A percentile compares a stretch with the other conserved stretches of the same genome.
phyloP scores from a whole-genome alignment of 441 rosid species.

The Pelargonium australe region DNA sequence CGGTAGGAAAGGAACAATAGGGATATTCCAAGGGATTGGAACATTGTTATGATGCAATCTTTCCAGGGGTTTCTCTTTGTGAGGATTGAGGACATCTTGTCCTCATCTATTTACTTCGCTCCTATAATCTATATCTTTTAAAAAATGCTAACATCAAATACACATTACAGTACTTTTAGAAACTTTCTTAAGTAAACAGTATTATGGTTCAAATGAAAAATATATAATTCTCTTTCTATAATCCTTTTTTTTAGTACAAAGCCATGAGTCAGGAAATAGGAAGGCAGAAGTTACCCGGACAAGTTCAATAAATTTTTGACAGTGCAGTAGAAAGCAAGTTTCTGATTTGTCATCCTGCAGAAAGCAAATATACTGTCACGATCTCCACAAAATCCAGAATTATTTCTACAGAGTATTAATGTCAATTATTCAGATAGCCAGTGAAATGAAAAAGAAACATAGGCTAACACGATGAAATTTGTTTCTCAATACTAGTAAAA shows the following conservation, averaged over 20 bases:
- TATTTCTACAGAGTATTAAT: not conserved
- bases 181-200: no score
- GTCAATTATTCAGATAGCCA: not conserved
- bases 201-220: no score
- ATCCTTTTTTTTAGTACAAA: not conserved
- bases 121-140: no score
- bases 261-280: conserved; percentile 10
- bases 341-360: conserved; percentile 89
- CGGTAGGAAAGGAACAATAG: no score
- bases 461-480: not conserved
- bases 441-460: not conserved
- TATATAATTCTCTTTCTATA: no score
- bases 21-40: no score
- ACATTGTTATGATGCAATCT: no score
- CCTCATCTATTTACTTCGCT: no score
- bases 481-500: not conserved
- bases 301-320: conserved; percentile 84
- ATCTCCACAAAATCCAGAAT: conserved; percentile 18
- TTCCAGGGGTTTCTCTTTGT: no score
- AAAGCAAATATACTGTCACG: conserved; percentile 21
- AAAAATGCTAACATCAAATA: no score
- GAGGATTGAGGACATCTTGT: no score
- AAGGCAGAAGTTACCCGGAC: conserved; percentile 59
- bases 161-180: no score
- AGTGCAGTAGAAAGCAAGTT: conserved; percentile 79